phyloP scores from a whole-genome alignment of 805 yeast species.

The Wickerhamiella nectarea region DNA sequence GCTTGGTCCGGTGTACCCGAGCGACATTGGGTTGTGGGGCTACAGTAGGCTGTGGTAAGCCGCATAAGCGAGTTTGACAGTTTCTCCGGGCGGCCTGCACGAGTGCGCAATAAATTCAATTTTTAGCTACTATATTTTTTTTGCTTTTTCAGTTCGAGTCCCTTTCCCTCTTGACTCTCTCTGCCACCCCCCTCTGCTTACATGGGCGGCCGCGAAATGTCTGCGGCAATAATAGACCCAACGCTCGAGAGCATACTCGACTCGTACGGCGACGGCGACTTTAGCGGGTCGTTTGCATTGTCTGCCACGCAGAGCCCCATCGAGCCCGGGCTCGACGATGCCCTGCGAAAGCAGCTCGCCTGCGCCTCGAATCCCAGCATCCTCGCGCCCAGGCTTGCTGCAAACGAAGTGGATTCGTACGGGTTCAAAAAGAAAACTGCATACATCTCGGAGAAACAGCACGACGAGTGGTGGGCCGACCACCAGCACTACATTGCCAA shows the following conservation, averaged over 20 bases:
- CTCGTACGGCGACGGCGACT: not conserved
- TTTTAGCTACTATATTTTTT: no score
- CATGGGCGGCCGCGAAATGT: conserved; percentile 18
- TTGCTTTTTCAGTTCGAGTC: no score
- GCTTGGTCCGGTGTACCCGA: not conserved
- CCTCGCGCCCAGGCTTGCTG: conserved; percentile 7
- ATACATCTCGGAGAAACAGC: conserved; percentile 40
- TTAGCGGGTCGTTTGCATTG: not conserved
- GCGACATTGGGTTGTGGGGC: not conserved
- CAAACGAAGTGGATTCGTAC: conserved; percentile 44
- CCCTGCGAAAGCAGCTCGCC: not conserved
- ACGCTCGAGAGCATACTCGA: conserved; percentile 1
- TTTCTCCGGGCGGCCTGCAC: no score
- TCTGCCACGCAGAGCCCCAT: not conserved
- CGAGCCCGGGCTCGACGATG: not conserved
- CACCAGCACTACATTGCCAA: conserved; percentile 51
- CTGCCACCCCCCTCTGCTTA: conserved; percentile 8
- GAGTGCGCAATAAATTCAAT: no score
- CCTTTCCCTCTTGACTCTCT: no score
- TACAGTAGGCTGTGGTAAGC: no score
- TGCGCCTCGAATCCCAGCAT: conserved; percentile 8
- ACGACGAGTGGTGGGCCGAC: conserved; percentile 61
- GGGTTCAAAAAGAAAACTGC: conserved; percentile 66
- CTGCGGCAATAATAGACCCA: conserved; percentile 16
- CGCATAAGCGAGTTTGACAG: no score